Evolutionary conservation across 2,329 filamentous ascomycete genomes (phyloP), one percentile per base, ranked within the genome.

Genomic region (Conoideocrella luteorostrata): DNA sequence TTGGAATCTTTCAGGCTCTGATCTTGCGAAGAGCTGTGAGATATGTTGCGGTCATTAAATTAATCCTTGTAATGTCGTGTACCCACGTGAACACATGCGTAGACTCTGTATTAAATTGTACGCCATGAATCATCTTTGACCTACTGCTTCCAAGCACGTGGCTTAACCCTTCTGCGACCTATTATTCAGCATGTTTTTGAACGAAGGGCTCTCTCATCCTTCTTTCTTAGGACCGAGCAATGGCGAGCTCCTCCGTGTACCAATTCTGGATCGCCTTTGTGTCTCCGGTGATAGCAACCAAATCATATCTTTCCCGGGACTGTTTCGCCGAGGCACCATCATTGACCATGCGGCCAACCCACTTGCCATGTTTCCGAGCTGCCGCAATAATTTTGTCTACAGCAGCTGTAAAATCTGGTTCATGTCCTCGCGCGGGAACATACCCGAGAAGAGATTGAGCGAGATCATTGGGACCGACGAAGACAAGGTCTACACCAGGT

Each of bases 251-350:
- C 2, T 58, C 44, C 1, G 57, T 66, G 48, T 73, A 74, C 70
- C 69, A 73, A 45, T 71, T 72, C 47, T 73, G 70, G 40, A 74
- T 68, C 0, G 70, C 69, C 54, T 67, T 68, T 0, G 62, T 67
- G 44, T 74, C 70, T 17, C 62, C 62, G 3, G 62, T 71, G 12
- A 74, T 65, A 5, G 69, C 67, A 2, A 57, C 54, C 4, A 62
- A 70, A 46, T 74, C 69, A 52, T 64, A 73, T 12, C 37, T 53
- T 23, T 56, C 44, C 36, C 56, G 54, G 6, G 53, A 60, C 47
- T 68, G 59, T 59, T 71, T 72, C 4, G 64, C 63, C 39, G 53
- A 47, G 3, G 55, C 53, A 37, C 68, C 67, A 52, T 74, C 63
- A 46, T 72, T 71, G 1, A 67, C 64, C 62, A 75, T 64, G 2